Evolutionary conservation across 352 stramenopile genomes (phyloP), one percentile per base, ranked within the genome.

Genomic region (Phytophthora sojae): DNA sequence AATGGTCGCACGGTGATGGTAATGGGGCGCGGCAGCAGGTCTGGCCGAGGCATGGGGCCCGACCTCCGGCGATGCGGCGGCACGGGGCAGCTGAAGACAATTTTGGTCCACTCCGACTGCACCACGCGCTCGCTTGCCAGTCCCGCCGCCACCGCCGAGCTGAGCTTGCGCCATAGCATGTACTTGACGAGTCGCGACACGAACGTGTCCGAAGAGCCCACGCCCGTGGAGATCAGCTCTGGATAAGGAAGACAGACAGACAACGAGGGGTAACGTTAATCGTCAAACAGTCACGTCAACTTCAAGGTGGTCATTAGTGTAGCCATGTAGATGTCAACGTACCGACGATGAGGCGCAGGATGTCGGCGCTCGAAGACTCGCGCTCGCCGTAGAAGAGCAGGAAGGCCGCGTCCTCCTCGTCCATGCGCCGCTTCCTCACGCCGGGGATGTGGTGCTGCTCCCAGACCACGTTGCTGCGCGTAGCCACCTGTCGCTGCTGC

Each of bases 81-180:
- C 9, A 61, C 77, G 57, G 29, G 77, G 45, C 61, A 84, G 50
- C 83, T 88, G 37, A 94, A 88, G 30, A 91, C 82, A 51, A 94
- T 94, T 75, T 92, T 92, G 64, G 90, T 94, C 86, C 86, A 94
- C 55, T 94, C 86, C 0, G 86, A 89, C 57, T 88, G 81, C 44
- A 77, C 71, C 5, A 76, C 19, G 6, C 80, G 74, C 30, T 89
- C 79, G 17, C 74, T 71, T 0, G 71, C 62, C 8, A 90, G 56
- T 7, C 73, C 70, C 0, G 67, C 55, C 21, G 83, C 70, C 21
- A 91, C 77, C 8, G 64, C 63, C 7, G 63, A 57, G 21, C 87
- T 86, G 17, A 94, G 58, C 54, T 85, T 89, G 17, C 70, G 54
- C 73, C 86, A 90, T 1, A 92, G 70, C 30, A 85, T 47, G 50